These are phyloP conservation scores for Fusarium illudens DNA, from an alignment of 2,329 filamentous ascomycete genomes.

Conservation along the genomic window DNA sequence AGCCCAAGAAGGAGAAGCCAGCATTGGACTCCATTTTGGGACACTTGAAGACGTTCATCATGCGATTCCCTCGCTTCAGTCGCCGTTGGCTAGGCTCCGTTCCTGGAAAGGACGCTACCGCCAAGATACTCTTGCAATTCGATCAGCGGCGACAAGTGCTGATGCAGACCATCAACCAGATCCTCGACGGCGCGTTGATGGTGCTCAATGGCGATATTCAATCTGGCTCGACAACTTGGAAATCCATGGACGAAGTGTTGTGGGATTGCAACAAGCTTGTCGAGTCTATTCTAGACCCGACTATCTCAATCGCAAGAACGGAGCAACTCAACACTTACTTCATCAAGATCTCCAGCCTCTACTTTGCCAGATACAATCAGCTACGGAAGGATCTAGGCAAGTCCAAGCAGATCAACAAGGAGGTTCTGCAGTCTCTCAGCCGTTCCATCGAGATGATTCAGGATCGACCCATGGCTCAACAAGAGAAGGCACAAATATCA, in stretches of 20 bases:
- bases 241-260: constrained; percentile 63
- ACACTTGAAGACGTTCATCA: constrained; percentile 64
- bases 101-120: constrained; percentile 58
- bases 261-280: constrained; percentile 65
- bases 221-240: constrained; percentile 59
- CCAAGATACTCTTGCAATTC: constrained; percentile 68
- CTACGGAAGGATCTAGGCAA: constrained; percentile 56
- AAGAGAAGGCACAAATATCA: constrained; percentile 66
- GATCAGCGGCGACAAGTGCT: constrained; percentile 66
- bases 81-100: constrained; percentile 69
- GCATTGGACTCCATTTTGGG: constrained; percentile 38
- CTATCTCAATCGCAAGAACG: constrained; percentile 40
- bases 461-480: constrained; percentile 61
- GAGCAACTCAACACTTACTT: constrained; percentile 58
- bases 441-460: constrained; percentile 71
- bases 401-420: constrained; percentile 49
- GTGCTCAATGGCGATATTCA: constrained; percentile 63
- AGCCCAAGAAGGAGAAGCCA: constrained; percentile 8
- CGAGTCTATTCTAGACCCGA: constrained; percentile 58
- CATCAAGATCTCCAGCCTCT: constrained; percentile 75
- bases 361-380: constrained; percentile 69
- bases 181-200: constrained; percentile 68
- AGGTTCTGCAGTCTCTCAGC: constrained; percentile 65
- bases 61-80: constrained; percentile 67
- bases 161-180: constrained; percentile 60